These are phyloP conservation scores for Colletotrichum sp. DNA, from an alignment of 2,329 filamentous ascomycete genomes.

Conservation along the genomic window DNA sequence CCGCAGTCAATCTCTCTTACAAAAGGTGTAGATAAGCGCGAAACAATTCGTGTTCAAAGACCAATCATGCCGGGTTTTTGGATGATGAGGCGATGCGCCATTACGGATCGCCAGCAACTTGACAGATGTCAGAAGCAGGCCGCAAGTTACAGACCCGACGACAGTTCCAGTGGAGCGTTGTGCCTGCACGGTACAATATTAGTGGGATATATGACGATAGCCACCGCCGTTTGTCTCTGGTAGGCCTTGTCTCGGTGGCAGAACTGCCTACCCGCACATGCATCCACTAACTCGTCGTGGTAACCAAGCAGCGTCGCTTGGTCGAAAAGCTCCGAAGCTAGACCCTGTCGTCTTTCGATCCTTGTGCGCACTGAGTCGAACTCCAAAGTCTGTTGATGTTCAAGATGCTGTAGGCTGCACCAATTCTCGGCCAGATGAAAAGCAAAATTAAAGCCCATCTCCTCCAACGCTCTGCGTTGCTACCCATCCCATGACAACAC, in stretches of 20 bases:
- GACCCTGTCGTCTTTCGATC: not conserved
- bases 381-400: not conserved
- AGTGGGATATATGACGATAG: not conserved
- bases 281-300: not conserved
- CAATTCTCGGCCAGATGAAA: not conserved
- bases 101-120: not conserved
- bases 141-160: not conserved
- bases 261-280: not conserved
- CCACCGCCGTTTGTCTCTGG: not conserved
- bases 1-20: not conserved
- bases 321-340: not conserved
- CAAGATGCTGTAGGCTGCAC: not conserved
- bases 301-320: not conserved
- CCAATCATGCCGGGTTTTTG: not conserved
- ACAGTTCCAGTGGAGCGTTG: not conserved
- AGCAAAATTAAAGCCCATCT: not conserved
- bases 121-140: constrained; percentile 13
- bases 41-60: not conserved
- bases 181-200: not conserved
- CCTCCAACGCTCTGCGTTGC: not conserved
- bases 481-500: constrained; percentile 4
- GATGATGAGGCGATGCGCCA: not conserved
- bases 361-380: not conserved
- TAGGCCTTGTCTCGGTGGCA: not conserved
- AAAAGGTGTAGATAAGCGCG: not conserved